These are phyloP conservation scores for Myriosclerotinia duriaeana DNA, from an alignment of 2,329 filamentous ascomycete species.

Conservation along the genomic window DNA sequence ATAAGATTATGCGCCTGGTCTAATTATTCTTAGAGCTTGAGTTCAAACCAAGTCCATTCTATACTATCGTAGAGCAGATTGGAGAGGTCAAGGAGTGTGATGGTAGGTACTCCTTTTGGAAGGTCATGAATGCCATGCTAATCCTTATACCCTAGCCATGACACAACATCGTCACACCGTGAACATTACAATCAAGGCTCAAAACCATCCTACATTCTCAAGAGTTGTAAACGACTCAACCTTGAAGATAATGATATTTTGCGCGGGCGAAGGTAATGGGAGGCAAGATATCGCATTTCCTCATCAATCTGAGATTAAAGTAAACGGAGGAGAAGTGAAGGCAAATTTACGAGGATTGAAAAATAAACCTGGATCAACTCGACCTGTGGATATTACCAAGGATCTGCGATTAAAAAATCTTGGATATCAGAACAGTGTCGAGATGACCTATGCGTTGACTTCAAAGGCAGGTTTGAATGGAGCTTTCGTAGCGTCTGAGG, in stretches of 20 bases:
- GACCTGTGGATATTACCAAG: conserved; percentile 86
- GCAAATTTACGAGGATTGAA: conserved; percentile 93
- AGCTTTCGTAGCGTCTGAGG: conserved; percentile 27
- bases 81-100: conserved; percentile 68
- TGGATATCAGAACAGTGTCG: conserved; percentile 72
- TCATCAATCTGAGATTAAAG: conserved; percentile 85
- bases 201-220: conserved; percentile 45
- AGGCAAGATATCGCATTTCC: conserved; percentile 83
- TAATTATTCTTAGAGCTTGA: conserved; percentile 42
- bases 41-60: conserved; percentile 85
- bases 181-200: conserved; percentile 57
- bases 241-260: conserved; percentile 78
- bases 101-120: conserved; percentile 52
- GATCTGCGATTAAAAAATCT: conserved; percentile 66
- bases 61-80: conserved; percentile 65
- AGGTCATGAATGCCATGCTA: conserved; percentile 2
- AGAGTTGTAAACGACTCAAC: conserved; percentile 34
- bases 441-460: conserved; percentile 90
- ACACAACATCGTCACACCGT: conserved; percentile 46
- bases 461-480: conserved; percentile 63
- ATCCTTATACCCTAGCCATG: conserved; percentile 37
- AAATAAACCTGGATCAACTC: conserved; percentile 92
- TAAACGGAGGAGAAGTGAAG: conserved; percentile 85
- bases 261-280: conserved; percentile 62
- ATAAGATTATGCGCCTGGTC: conserved; percentile 10